A percentile compares a stretch with the other conserved stretches of the same genome.
Evolutionary conservation across 2,329 filamentous ascomycete genomes (phyloP).

Genomic region (Aureobasidium sp.): DNA sequence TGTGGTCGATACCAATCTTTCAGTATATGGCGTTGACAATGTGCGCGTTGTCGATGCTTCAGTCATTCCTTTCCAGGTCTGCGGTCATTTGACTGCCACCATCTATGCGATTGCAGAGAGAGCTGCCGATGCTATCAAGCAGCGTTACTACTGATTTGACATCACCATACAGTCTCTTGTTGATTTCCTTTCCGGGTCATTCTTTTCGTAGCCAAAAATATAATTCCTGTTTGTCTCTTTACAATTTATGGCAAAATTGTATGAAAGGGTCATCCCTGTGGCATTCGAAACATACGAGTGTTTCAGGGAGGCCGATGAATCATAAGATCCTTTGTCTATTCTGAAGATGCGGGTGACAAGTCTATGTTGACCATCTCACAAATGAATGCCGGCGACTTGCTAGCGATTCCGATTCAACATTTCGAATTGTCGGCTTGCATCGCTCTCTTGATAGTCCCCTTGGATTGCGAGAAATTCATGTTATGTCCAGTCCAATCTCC

Average conservation of each 20-base stretch:
- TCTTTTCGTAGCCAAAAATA: neutral
- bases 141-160: neutral
- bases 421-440: no score
- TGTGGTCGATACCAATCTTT: conserved; percentile 29
- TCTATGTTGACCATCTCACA: no score
- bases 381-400: no score
- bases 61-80: conserved; percentile 28
- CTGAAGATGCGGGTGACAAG: neutral
- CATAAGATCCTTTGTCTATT: neutral
- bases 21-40: conserved; percentile 30
- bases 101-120: conserved; percentile 34
- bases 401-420: no score
- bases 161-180: neutral
- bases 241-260: neutral
- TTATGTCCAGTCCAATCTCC: no score
- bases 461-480: no score
- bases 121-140: conserved; percentile 26
- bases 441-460: no score
- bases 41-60: conserved; percentile 33
- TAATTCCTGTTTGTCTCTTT: neutral
- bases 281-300: neutral
- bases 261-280: no score
- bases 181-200: neutral
- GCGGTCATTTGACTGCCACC: conserved; percentile 31
- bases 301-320: neutral